Evolutionary conservation across 1,284 basidiomycete genomes (phyloP), one percentile per base, ranked within the genome.

Genomic region (Apiotrichum mycotoxinovorans): DNA sequence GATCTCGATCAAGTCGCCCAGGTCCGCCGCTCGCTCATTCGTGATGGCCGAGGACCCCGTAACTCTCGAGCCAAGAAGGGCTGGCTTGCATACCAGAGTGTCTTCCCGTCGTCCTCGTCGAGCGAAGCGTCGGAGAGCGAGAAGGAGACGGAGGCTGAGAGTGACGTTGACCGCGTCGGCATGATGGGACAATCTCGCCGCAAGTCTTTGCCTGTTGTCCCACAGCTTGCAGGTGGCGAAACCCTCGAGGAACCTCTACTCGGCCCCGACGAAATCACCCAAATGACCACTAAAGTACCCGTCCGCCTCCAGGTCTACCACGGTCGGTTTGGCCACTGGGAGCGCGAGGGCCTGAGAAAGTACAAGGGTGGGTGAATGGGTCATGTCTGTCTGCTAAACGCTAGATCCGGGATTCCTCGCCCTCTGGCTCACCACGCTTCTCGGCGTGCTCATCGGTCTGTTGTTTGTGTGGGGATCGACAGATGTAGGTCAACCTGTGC

Each of bases 11-110:
- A 69, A 23, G 71, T 75, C 4, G 69, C 58, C 8, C 59, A 57
- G 17, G 55, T 73, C 1, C 64, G 73, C 9, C 60, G 66, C 26
- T 70, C 68, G 0, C 52, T 75, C 1, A 45, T 64, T 17, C 30
- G 56, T 41, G 25, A 17, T n/a, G 33, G 47, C n/a, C 48, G 11
- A 45, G 51, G 33, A 41, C 22, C 7, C n/a, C 52, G 47, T 14
- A 47, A 43, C 34, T 22, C 44, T 20, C 55, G 60, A 45, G 56
- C 26, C 43, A 71, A 69, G 54, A 71, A 69, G 54, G 76, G 76
- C 4, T 79, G 77, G 77, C 60, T 76, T 2, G 76, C 76, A 3
- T 75, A 79, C 64, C 76, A 77, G 54, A 75, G 72, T 51, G 65
- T 76, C 17, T 77, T 76, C 42, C 77, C 76, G 0, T 65, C 74